Evolutionary conservation across 371 early-diverging fungal species (phyloP), one percentile per base, ranked within the genome.

Genomic region (Actinomucor elegans): DNA sequence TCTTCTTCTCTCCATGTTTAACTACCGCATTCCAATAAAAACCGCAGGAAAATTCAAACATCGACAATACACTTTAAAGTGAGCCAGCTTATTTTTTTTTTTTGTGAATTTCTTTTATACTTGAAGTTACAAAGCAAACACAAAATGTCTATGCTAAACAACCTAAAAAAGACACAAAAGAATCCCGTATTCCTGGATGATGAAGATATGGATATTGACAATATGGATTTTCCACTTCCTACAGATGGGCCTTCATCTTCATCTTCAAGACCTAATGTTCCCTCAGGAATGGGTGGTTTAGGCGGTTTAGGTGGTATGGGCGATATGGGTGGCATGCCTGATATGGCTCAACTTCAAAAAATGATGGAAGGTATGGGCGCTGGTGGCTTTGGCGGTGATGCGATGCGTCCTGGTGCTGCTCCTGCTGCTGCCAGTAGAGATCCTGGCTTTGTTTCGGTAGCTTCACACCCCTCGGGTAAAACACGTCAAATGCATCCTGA

Each of bases 151-250:
- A 75, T 75, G 75, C 55, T 75, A 8, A 58, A 71, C 20, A 77
- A 77, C 29, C 41, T 77, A 8, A 77, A 77, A 36, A 53, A 77
- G 45, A 67, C 69, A 1, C 48, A 62, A 55, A 68, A 68, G 58
- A 73, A 67, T 45, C 56, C 60, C 5, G 66, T 73, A 20, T 77
- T 77, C 31, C n/a, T 73, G 45, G 76, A 75, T 38, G 71, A 69
- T 12, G 77, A 79, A 10, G 79, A 79, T 20, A 56, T 77, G 45
- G 84, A 81, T 55, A 64, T 86, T 55, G 87, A 86, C 55, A 82
- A 84, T 48, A 84, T 86, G 87, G 87, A 86, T 41, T 83, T 86
- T 43, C 81, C 79, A 33, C 64, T 83, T 54, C 86, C 86, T 5
- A 49, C 48, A 5, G 75, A 75, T 42, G 57, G 38, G 3, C 35